These are phyloP conservation scores for Sordariomycetes sp. DNA, from an alignment of 2,329 filamentous ascomycete species.

Conservation along the genomic window DNA sequence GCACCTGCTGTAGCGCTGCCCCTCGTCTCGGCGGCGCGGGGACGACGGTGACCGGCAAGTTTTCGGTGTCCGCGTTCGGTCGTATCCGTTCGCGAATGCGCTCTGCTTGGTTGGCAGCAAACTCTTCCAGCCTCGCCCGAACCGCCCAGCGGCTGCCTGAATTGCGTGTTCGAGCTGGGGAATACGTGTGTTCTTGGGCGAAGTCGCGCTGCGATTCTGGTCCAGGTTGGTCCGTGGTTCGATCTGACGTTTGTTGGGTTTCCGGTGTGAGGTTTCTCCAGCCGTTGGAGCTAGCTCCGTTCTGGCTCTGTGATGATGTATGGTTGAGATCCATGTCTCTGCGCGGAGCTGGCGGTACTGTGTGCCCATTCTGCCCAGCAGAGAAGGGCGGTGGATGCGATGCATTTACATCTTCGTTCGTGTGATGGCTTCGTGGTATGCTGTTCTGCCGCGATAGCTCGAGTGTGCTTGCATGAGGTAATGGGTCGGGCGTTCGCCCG, in stretches of 20 bases:
- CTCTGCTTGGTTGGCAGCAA: conserved; percentile 52
- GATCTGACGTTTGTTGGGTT: not conserved
- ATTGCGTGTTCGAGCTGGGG: not conserved
- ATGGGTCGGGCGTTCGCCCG: conserved; percentile 33
- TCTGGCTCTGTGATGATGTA: too few relatives aligned
- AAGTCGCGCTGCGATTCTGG: not conserved
- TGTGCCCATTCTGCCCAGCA: not conserved
- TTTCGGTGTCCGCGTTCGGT: conserved; percentile 43
- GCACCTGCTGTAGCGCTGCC: conserved; percentile 43
- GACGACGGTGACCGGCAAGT: conserved; percentile 50
- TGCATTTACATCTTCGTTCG: conserved; percentile 13
- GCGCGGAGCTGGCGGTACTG: not conserved
- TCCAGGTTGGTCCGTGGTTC: not conserved
- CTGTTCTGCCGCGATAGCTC: conserved; percentile 26
- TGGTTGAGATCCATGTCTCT: conserved; percentile 3
- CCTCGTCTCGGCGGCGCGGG: conserved; percentile 52
- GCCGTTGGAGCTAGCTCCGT: not conserved
- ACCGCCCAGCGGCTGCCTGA: conserved; percentile 41
- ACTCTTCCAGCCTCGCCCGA: conserved; percentile 47
- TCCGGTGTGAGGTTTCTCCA: not conserved
- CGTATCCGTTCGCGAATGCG: conserved; percentile 47
- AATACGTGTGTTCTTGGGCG: not conserved
- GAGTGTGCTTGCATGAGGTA: conserved; percentile 15
- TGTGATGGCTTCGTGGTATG: conserved; percentile 13
- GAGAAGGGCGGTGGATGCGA: conserved; percentile 3